These are phyloP conservation scores for Aspergillus sclerotiicarbonarius DNA, from an alignment of 495 filamentous ascomycete species.

Conservation along the genomic window DNA sequence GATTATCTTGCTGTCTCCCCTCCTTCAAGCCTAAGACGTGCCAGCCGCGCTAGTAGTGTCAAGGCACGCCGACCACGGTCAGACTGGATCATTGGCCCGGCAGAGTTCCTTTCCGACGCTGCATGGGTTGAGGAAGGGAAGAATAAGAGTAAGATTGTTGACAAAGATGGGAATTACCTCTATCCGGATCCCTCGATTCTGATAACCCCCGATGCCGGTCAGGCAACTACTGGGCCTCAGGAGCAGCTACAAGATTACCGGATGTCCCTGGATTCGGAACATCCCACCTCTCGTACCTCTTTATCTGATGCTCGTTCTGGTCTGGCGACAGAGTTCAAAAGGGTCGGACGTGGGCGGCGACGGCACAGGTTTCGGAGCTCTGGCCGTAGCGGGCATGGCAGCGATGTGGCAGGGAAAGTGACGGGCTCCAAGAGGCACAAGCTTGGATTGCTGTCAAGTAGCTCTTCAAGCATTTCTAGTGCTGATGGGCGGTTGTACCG, in stretches of 20 bases:
- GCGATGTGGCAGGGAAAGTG: slow-evolving; percentile 26
- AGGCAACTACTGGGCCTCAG: slow-evolving; percentile 12
- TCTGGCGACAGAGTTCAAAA: slow-evolving; percentile 29
- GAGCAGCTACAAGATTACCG: slow-evolving; percentile 19
- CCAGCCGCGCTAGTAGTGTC: slow-evolving; percentile 35
- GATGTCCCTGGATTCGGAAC: slow-evolving; percentile 16
- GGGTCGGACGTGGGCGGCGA: slow-evolving; percentile 34
- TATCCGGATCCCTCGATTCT: slow-evolving; percentile 49
- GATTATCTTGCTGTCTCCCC: slow-evolving; percentile 32
- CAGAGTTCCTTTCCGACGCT: slow-evolving; percentile 79
- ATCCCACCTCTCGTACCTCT: slow-evolving; percentile 30
- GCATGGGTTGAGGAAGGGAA: slow-evolving; percentile 78
- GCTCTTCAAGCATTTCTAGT: slow-evolving; percentile 33
- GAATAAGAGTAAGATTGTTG: slow-evolving; percentile 73
- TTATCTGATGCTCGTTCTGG: slow-evolving; percentile 30
- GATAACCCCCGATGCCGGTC: slow-evolving; percentile 17
- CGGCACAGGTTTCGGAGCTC: slow-evolving; percentile 29
- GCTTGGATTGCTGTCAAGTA: slow-evolving; percentile 28
- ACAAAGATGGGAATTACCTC: slow-evolving; percentile 66
- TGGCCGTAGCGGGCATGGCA: slow-evolving; percentile 25
- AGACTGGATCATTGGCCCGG: slow-evolving; percentile 77
- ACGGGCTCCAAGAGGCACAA: slow-evolving; percentile 25
- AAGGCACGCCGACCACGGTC: slow-evolving; percentile 63
- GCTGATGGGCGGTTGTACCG: slow-evolving; percentile 18
- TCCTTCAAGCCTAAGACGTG: slow-evolving; percentile 33